Evolutionary conservation across 2,329 filamentous ascomycete species (phyloP), one percentile per base, ranked within the genome.

Genomic region (Elsinoe arachidis): DNA sequence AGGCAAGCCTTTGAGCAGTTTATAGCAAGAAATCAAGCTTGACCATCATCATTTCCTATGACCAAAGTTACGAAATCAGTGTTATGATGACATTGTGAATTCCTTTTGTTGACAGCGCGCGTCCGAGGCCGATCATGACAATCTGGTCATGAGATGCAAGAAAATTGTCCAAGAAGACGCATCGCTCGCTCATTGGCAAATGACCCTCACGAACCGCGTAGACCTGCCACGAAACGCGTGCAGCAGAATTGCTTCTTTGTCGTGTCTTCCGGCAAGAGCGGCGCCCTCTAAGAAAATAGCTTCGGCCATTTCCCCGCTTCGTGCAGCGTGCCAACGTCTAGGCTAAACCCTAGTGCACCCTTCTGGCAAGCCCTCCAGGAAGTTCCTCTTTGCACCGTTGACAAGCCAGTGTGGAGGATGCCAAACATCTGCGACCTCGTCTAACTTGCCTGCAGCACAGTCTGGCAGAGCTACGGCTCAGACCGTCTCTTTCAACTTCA

Each of bases 381-480:
- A 53, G 26, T 53, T 35, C 19, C 49, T 39, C 34, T 37, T 19
- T 23, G 49, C 5, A 53, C 49, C 49, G 49, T 53, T 53, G 49
- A 23, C 49, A 5, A 12, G 26, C 26, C 41, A 19, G 26, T 15
- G 33, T n/a, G 19, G 26, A 53, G 49, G 26, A 53, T 53, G 49
- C 34, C 26, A 53, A 53, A 53, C 34, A 53, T 53, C 49, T 53
- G 49, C 49, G 33, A 34, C 33, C 14, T 53, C 49, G 33, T 53
- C 49, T 53, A 23, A 46, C 39, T n/a, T 46, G 38, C 37, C 53
- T 55, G 53, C 53, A 34, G 37, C 37, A 46, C 19, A 17, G 38
- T 55, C 37, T 44, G 53, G 38, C 19, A 23, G 38, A 34, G 53
- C 53, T 55, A 23, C 39, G 37, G 53, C 53, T 55, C 53, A 43